Evolutionary conservation across 2,329 filamentous ascomycete genomes (phyloP), one percentile per base, ranked within the genome.

Genomic region (Claviceps arundinis): DNA sequence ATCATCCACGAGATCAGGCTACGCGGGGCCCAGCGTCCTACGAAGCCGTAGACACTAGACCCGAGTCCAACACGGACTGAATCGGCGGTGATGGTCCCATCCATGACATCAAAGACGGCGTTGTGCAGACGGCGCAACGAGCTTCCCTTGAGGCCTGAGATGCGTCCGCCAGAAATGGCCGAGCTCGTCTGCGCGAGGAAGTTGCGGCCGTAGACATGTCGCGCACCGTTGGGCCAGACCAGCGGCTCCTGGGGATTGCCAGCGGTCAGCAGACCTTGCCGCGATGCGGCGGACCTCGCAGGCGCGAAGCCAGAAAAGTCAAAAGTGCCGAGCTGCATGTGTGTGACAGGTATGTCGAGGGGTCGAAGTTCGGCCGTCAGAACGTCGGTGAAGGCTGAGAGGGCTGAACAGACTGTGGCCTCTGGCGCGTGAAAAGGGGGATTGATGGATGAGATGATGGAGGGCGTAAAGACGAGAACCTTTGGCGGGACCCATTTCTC

Each of bases 1-100:
- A 97, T 85, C 86, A 97, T 95, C 86, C 88, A 93, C 1, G 82
- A 83, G n/a, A 97, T 85, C 16, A 96, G 65, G 2, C 82, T 77
- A 19, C 80, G 75, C 1, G 93, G 91, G 24, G 86, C 76, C 79
- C 85, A 91, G 41, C 80, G 78, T 5, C 90, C 93, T 7, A 97
- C 85, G 34, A 96, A 75, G 41, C 87, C 86, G 67, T 97, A 97
- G 0, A 89, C 75, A 52, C 85, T 75, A 49, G 89, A 88, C 6
- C 93, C 93, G 50, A 89, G 80, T 1, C 93, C 93, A 16, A 96
- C 85, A 53, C 87, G 83, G 57, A 91, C 79, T 1, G 86, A 78
- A 38, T 78, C 73, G 47, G 72, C 73, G 26, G 76, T 78, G 58
- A 78, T 73, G 17, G 74, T 78, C 44, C 80, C 77, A 57, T 87